Evolutionary conservation across 768 basidiomycete genomes (phyloP).

Genomic region (Hirschioporus abietinus): DNA sequence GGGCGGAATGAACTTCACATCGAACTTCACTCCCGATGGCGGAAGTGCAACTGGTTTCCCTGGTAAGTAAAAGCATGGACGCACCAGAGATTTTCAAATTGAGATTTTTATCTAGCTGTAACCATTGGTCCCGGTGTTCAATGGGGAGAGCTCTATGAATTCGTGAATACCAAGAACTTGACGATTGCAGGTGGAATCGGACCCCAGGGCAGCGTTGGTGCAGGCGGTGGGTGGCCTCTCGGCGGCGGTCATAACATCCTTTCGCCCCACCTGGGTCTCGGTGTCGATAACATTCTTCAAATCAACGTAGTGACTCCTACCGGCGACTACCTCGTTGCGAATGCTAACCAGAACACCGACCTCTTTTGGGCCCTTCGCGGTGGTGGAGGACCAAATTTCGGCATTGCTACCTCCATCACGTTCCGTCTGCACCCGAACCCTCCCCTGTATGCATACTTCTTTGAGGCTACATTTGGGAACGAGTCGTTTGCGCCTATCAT

Average conservation of each 20-base stretch:
- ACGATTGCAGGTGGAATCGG: conserved; percentile 41
- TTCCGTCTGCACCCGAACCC: conserved; percentile 36
- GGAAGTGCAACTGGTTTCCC: conserved; percentile 15
- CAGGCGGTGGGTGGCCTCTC: conserved; percentile 42
- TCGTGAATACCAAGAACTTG: conserved; percentile 32
- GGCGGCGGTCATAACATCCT: conserved; percentile 43
- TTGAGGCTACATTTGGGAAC: conserved; percentile 14
- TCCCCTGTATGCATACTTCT: conserved; percentile 26
- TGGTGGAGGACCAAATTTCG: conserved; percentile 46
- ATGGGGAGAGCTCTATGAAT: conserved; percentile 38
- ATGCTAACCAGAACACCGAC: conserved; percentile 35
- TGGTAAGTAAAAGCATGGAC: conserved; percentile 13
- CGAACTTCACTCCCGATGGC: conserved; percentile 29
- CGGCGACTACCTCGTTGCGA: conserved; percentile 34
- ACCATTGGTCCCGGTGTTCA: conserved; percentile 39
- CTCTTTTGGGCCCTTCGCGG: conserved; percentile 53
- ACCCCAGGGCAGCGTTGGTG: conserved; percentile 37
- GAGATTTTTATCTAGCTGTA: conserved; percentile 14
- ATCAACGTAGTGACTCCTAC: conserved; percentile 39
- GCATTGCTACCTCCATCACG: conserved; percentile 41
- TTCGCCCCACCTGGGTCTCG: conserved; percentile 38
- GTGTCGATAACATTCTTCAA: conserved; percentile 43
- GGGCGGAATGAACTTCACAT: conserved; percentile 31
- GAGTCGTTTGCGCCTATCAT: conserved; percentile 5
- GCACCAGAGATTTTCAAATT: conserved; percentile 19